Base-by-base conservation (phyloP, 768 basidiomycete species). In the Termitomyces heimii region DNA sequence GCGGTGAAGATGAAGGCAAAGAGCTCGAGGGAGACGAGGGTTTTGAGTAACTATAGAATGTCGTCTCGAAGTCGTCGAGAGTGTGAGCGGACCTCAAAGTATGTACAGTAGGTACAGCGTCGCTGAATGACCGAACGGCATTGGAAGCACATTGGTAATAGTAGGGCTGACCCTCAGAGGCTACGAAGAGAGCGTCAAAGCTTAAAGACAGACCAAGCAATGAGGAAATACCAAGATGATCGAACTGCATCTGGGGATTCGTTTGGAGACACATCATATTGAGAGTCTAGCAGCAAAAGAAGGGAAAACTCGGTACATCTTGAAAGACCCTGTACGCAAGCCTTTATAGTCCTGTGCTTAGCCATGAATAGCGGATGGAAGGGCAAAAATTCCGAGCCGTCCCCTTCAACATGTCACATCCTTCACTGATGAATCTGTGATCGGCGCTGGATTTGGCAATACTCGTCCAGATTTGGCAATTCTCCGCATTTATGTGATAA, bases 351-450 rank as follows among this genome's bases (percentile, higher is more conserved):
- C 43, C 28, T 44, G 51, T 57, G 54, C 45, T 51, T 60, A 60
- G 57, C 47, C 58, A 62, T 65, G 62, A 62, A 67, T 62, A 58
- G 45, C 50, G 63, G 57, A 58, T 61, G 53, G 54, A 54, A 57
- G 55, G 44, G 58, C 55, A 28, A 56, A 57, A 49, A 62, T 57
- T 46, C 57, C 51, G 51, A 58, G 52, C 35, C 57, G 57, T 31
- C 31, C 57, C 57, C 58, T 66, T 66, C 62, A 54, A 29, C 46
- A 53, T 64, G 59, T 66, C 65, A 67, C 63, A 65, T 65, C 62
- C 40, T 47, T 51, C 58, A 50, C 37, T 57, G 56, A 63, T 62
- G 53, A 51, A 62, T 61, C 61, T 62, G 54, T 49, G 57, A 58
- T 61, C 50, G 34, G 3, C 18, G n/a, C 53, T 29, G 28, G 45